These are phyloP conservation scores for Arthroderma sp. DNA, from an alignment of 2,329 filamentous ascomycete species.

Conservation along the genomic window DNA sequence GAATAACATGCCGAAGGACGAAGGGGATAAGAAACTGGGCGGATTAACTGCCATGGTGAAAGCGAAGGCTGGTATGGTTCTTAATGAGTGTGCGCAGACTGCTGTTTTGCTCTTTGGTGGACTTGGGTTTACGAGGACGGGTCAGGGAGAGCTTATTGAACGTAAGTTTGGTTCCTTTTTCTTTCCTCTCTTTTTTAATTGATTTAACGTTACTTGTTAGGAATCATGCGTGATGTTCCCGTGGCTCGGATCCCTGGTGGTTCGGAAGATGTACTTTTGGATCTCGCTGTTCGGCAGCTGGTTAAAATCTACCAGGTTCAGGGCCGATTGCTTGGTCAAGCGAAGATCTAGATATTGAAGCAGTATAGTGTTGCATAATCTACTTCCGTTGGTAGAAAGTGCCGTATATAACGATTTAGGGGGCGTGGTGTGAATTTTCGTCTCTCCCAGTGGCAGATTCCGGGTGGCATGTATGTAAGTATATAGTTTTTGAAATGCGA, in stretches of 20 bases:
- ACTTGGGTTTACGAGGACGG: constrained; percentile 55
- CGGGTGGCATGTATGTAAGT: no score
- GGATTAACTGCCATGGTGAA: constrained; percentile 61
- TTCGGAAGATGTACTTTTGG: constrained; percentile 59
- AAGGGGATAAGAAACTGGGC: constrained; percentile 44
- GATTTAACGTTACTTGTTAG: constrained; percentile 26
- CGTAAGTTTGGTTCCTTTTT: constrained; percentile 35
- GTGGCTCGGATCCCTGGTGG: constrained; percentile 53
- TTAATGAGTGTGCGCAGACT: constrained; percentile 57
- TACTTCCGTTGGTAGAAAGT: background rate
- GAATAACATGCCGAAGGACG: constrained; percentile 41
- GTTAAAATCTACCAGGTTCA: constrained; percentile 49
- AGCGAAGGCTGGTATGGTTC: constrained; percentile 56
- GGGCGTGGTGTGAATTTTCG: no score
- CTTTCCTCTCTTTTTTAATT: constrained; percentile 9
- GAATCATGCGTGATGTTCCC: constrained; percentile 51
- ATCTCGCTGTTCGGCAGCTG: constrained; percentile 55
- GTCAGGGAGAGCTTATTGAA: constrained; percentile 58
- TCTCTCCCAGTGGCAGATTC: no score
- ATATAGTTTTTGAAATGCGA: no score
- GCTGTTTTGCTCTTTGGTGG: constrained; percentile 62
- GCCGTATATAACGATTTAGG: no score
- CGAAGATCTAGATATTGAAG: constrained; percentile 9
- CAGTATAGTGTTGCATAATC: background rate
- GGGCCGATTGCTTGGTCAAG: constrained; percentile 18